These are phyloP conservation scores for Prunus campanulata DNA, from an alignment of 306 rosid species.

Conservation along the genomic window DNA sequence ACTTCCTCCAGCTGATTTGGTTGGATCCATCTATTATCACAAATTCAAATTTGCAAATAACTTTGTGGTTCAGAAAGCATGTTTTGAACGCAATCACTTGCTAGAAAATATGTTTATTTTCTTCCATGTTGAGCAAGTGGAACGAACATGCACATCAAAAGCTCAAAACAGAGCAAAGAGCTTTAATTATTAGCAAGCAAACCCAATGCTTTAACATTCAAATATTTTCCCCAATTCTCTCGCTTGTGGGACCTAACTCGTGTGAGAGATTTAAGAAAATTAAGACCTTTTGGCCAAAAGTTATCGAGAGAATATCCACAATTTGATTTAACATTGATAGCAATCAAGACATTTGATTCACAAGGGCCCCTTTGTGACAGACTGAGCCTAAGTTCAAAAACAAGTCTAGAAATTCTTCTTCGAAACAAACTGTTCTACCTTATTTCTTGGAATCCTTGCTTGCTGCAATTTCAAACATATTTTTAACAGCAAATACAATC, in stretches of 20 bases:
- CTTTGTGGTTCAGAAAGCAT: background rate
- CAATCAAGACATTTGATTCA: no score
- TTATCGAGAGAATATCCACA: no score
- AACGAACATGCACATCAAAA: background rate
- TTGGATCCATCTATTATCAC: background rate
- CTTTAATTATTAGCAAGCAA: background rate
- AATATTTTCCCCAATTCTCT: background rate
- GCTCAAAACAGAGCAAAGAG: background rate
- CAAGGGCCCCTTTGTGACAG: no score
- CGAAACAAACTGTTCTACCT: no score
- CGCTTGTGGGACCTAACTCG: background rate
- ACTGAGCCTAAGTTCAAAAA: no score
- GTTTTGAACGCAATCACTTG: background rate
- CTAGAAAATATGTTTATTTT: background rate
- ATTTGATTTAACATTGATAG: no score
- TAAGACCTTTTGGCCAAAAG: background rate
- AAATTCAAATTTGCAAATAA: background rate
- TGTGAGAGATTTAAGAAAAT: background rate
- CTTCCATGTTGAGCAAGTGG: background rate
- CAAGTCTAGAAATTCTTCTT: no score
- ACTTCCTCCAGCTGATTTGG: background rate
- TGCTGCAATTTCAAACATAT: no score
- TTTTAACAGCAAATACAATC: no score
- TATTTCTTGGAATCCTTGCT: no score
- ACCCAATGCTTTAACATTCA: background rate